Conservation (phyloP, 2,329 filamentous ascomycete species). For the Aureobasidium sp. region DNA sequence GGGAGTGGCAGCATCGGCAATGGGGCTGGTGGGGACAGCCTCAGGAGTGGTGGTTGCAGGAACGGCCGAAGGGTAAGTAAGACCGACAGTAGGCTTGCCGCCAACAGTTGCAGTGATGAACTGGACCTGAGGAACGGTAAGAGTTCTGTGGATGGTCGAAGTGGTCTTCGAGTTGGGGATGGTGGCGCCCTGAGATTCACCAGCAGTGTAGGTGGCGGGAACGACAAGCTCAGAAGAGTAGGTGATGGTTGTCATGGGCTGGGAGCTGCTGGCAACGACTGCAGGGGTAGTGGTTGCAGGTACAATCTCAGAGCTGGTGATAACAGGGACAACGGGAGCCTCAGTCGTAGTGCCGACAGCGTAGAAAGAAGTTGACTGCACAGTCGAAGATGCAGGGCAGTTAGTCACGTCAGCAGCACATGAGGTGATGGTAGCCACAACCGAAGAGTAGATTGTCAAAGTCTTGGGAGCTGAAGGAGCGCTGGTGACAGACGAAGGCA, state of each 20-base stretch:
- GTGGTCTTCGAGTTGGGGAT: constrained; percentile 35
- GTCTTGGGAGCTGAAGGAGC: constrained; percentile 20
- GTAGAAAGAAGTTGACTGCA: constrained; percentile 25
- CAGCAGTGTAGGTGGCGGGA: constrained; percentile 40
- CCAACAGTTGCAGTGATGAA: constrained; percentile 44
- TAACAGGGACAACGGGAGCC: neutral
- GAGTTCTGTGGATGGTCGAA: constrained; percentile 39
- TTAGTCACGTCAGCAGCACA: constrained; percentile 22
- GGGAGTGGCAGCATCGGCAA: constrained; percentile 25
- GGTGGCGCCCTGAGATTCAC: constrained; percentile 35
- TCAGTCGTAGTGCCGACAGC: constrained; percentile 26
- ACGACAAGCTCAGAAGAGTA: constrained; percentile 41
- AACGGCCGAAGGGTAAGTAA: constrained; percentile 33
- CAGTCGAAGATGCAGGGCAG: constrained; percentile 21
- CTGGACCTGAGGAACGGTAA: constrained; percentile 52
- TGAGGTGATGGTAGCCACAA: constrained; percentile 22
- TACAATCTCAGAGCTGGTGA: constrained; percentile 18
- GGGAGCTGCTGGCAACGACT: constrained; percentile 5
- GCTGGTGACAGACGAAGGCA: neutral
- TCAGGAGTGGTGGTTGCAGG: constrained; percentile 31
- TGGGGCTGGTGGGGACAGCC: neutral
- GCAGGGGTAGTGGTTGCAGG: constrained; percentile 22
- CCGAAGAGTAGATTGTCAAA: constrained; percentile 24
- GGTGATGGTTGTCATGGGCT: constrained; percentile 45
- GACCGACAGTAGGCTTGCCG: constrained; percentile 35